Evolutionary conservation across 1,284 basidiomycete genomes (phyloP).

Genomic region (Neonothopanus nambi): DNA sequence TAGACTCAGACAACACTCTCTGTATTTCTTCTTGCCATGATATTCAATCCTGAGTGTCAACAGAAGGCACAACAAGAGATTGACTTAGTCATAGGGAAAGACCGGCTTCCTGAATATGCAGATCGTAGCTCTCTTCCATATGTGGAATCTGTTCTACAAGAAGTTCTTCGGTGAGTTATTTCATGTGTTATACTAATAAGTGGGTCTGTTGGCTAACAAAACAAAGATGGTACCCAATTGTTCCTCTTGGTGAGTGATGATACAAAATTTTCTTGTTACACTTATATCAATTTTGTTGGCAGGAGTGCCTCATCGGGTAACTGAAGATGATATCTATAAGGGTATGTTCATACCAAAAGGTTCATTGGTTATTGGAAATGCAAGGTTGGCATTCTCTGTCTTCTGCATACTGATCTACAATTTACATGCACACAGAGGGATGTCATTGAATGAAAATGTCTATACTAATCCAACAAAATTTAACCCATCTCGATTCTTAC

Average conservation of each 20-base stretch:
- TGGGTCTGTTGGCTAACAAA: no score
- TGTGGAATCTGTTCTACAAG: conserved; percentile 1
- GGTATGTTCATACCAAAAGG: conserved; percentile 23
- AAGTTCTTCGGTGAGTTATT: conserved; percentile 1
- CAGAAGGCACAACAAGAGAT: conserved; percentile 9
- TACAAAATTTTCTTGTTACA: no score
- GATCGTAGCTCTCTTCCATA: conserved; percentile 8
- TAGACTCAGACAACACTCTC: no score
- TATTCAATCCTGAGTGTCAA: conserved; percentile 8
- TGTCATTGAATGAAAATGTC: no score
- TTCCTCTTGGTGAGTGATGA: not conserved
- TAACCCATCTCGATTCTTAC: no score
- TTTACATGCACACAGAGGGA: no score
- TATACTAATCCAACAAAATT: no score
- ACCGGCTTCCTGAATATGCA: not conserved
- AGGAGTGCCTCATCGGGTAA: conserved; percentile 9
- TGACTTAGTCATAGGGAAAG: conserved; percentile 7
- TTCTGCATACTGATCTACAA: not conserved
- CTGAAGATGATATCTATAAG: conserved; percentile 16
- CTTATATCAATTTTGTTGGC: not conserved
- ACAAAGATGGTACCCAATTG: no score
- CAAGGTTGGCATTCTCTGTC: conserved; percentile 26
- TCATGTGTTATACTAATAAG: no score
- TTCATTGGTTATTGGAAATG: conserved; percentile 21
- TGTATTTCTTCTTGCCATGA: no score